phyloP scores from a whole-genome alignment of 805 yeast genomes.

The Cyberlindnera meyerae region DNA sequence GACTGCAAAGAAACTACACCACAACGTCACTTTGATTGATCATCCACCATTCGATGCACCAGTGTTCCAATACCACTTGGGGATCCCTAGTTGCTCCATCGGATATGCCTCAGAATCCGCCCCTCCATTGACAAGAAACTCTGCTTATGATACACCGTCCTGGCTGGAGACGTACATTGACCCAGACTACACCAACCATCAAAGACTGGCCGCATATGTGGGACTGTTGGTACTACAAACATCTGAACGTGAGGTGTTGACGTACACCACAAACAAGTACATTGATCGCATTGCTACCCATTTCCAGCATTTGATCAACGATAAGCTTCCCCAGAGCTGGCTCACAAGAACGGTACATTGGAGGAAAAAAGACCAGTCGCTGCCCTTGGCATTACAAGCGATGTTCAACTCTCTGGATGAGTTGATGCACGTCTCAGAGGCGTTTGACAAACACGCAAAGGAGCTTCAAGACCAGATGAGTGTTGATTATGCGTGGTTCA shows the following conservation, averaged over 20 bases:
- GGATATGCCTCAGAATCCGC: slow-evolving; percentile 34
- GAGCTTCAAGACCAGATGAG: slow-evolving; percentile 46
- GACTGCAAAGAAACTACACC: slow-evolving; percentile 23
- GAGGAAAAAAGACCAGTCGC: slow-evolving; percentile 1
- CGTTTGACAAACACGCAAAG: slow-evolving; percentile 44
- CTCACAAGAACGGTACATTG: slow-evolving; percentile 8
- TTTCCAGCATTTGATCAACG: slow-evolving; percentile 26
- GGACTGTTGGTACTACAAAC: slow-evolving; percentile 51
- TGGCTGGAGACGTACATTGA: slow-evolving; percentile 54
- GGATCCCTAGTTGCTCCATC: slow-evolving; percentile 56
- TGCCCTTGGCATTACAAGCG: slow-evolving; percentile 10
- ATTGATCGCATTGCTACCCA: slow-evolving; percentile 36
- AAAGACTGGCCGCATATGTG: slow-evolving; percentile 51
- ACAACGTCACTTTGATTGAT: slow-evolving; percentile 35
- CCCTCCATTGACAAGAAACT: slow-evolving; percentile 47
- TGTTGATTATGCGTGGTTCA: slow-evolving; percentile 78
- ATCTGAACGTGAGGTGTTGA: slow-evolving; percentile 53
- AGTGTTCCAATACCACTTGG: slow-evolving; percentile 61
- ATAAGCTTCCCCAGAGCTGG: slow-evolving; percentile 30
- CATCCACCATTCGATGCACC: neutral
- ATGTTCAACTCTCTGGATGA: slow-evolving; percentile 4
- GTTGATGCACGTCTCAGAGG: slow-evolving; percentile 3
- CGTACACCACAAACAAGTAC: slow-evolving; percentile 43
- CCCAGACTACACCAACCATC: slow-evolving; percentile 48
- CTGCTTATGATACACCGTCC: slow-evolving; percentile 51